Conservation (phyloP, 1,284 basidiomycete species). For the Cerrena zonata region DNA sequence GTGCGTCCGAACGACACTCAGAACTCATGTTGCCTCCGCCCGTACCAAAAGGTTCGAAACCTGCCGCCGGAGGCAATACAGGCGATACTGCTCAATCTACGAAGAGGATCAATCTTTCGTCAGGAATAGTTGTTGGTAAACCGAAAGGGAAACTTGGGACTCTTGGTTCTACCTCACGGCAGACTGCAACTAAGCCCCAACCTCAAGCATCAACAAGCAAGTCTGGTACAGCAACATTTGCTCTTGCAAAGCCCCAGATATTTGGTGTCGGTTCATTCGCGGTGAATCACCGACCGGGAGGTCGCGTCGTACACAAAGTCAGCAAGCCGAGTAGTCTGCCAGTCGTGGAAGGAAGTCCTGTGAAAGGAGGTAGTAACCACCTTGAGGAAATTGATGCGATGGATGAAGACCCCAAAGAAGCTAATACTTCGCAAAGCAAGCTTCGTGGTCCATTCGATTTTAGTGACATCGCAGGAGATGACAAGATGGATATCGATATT, state of each 20-base stretch:
- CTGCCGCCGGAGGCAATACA: background rate
- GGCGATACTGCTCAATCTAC: constrained; percentile 3
- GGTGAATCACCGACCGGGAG: background rate
- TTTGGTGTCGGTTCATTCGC: constrained; percentile 16
- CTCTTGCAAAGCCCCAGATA: constrained; percentile 8
- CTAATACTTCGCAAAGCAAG: background rate
- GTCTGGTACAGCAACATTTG: background rate
- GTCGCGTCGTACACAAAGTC: constrained; percentile 39
- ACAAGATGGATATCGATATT: background rate
- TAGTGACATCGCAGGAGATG: background rate
- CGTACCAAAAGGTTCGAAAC: constrained; percentile 6
- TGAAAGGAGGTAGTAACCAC: constrained; percentile 25
- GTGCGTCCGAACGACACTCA: constrained; percentile 13
- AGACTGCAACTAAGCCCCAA: too few species aligned
- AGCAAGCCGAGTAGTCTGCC: constrained; percentile 64
- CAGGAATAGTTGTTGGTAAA: constrained; percentile 15
- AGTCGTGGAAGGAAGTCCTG: constrained; percentile 30
- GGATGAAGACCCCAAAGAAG: constrained; percentile 1
- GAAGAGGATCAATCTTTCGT: constrained; percentile 13
- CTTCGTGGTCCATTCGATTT: background rate
- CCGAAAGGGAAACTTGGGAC: constrained; percentile 9
- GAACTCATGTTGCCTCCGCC: constrained; percentile 24
- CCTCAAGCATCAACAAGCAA: too few species aligned
- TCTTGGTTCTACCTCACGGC: constrained; percentile 7
- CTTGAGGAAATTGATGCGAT: constrained; percentile 1